These are phyloP conservation scores for Sporothrix brunneoviolacea DNA, from an alignment of 2,329 filamentous ascomycete genomes.

Conservation along the genomic window DNA sequence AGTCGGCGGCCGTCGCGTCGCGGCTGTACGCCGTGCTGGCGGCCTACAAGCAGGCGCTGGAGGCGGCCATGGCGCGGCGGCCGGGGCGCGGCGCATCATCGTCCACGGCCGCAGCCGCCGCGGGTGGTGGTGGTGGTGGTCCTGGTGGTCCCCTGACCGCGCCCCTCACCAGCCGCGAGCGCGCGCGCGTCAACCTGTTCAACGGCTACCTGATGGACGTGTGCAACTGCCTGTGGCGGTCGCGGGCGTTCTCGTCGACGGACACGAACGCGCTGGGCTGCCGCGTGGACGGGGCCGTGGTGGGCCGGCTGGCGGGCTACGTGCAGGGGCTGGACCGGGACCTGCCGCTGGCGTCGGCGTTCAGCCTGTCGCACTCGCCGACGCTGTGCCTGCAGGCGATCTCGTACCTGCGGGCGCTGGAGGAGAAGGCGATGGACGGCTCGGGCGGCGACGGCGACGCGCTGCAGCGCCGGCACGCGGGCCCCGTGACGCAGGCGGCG, in stretches of 20 bases:
- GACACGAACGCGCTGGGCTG: constrained; percentile 59
- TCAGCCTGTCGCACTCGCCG: constrained; percentile 55
- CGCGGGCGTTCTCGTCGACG: constrained; percentile 58
- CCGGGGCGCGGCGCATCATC: constrained; percentile 8
- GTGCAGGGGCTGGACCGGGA: constrained; percentile 39
- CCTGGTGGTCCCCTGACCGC: constrained; percentile 15
- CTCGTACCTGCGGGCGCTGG: constrained; percentile 46
- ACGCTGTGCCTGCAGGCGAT: constrained; percentile 50
- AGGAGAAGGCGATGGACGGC: constrained; percentile 46
- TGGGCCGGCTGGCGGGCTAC: constrained; percentile 41
- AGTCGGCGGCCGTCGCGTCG: constrained; percentile 57
- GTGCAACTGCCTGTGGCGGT: constrained; percentile 77
- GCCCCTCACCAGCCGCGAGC: constrained; percentile 41
- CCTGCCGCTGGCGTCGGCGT: constrained; percentile 42
- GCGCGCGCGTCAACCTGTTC: constrained; percentile 59
- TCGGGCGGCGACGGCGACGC: not conserved
- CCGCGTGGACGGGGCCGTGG: constrained; percentile 38
- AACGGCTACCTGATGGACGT: constrained; percentile 84
- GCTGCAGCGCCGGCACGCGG: constrained; percentile 49
- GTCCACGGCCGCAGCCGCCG: not conserved
- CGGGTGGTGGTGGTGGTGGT: no score
- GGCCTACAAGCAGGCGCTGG: constrained; percentile 67
- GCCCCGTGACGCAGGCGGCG: constrained; percentile 63
- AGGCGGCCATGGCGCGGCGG: constrained; percentile 46
- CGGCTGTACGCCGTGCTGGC: constrained; percentile 64